Percentiles rank a stretch among this genome's conserved stretches.
phyloP scores from a whole-genome alignment of 1,284 basidiomycete species.

The Tilletiaria anomala region DNA sequence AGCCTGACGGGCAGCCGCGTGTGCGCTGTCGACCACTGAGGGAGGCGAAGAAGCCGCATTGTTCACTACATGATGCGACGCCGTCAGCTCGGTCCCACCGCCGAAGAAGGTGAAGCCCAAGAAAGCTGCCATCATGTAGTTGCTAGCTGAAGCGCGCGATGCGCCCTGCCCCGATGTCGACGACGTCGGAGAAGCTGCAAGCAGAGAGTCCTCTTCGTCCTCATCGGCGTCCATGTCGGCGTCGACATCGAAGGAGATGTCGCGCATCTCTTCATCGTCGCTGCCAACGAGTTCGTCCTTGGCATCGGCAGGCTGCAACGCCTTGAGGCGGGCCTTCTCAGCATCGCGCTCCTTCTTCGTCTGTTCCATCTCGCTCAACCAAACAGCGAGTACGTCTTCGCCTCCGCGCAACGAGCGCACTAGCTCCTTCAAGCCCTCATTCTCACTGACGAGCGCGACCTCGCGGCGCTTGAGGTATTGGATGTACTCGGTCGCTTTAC shows the following conservation, averaged over 20 bases:
- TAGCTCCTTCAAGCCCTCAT: constrained; percentile 25
- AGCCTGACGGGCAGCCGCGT: constrained; percentile 5
- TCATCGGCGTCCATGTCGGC: neutral
- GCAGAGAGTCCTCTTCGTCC: neutral
- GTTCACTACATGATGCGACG: constrained; percentile 8
- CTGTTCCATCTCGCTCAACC: constrained; percentile 28
- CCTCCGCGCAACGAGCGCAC: constrained; percentile 30
- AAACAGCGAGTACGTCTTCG: constrained; percentile 32
- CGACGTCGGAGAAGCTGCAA: neutral
- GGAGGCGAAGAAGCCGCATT: constrained; percentile 2
- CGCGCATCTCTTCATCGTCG: constrained; percentile 12
- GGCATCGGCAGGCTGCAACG: constrained; percentile 16
- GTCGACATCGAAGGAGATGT: neutral
- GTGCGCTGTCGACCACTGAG: constrained; percentile 3
- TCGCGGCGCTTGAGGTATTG: constrained; percentile 33
- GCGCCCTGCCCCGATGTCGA: neutral
- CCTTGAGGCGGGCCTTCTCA: constrained; percentile 3
- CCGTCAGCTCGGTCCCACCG: constrained; percentile 15
- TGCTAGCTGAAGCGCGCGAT: constrained; percentile 6
- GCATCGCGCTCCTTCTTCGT: constrained; percentile 18
- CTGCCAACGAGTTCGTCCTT: constrained; percentile 17
- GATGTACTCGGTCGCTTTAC: constrained; percentile 38
- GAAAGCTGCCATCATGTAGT: constrained; percentile 33
- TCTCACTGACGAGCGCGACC: constrained; percentile 23
- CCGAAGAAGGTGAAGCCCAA: constrained; percentile 29